Evolutionary conservation across 129 eudicot species (phyloP), one percentile per base, ranked within the genome.

Genomic region (Tagetes erecta): DNA sequence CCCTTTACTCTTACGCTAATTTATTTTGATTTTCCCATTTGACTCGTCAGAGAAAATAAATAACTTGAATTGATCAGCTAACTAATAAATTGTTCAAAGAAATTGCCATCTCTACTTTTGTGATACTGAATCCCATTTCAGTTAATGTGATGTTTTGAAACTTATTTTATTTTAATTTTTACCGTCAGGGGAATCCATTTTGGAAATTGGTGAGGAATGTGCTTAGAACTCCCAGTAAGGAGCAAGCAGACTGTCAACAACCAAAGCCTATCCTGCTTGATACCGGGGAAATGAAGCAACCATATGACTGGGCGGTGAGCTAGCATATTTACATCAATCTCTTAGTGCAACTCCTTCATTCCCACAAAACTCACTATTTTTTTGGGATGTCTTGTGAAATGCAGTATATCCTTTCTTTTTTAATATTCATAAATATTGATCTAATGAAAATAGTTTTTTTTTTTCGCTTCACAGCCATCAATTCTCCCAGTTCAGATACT

Each of bases 221-320:
- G 79, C 91, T 95, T 9, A 95, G 81, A 85, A 85, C 88, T 40
- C 99, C 99, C 69, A 57, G 70, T 45, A 51, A 87, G 60, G 92
- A 95, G 76, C 99, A 91, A 81, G 83, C 64, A 51, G 90, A 91
- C 31, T 95, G 99, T 87, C 99, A 95, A 70, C 68, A 73, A n/a
- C 99, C 99, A 57, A 95, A 95, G 64, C 97, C 99, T 55, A 91
- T 95, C 75, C 80, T 95, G 67, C 92, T 95, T 58, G 99, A 95
- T 78, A 95, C 97, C 2, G 99, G 99, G 13, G 99, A 95, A 83
- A 95, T 95, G 99, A 91, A 91, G 80, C 36, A 27, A 76, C 99
- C 99, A 56, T 95, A 95, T 65, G 97, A 95, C 70, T 91, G 99
- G 99, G 99, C 99, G 77, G 99, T 94, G 57, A 91, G 95, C 88